A percentile compares a stretch with the other conserved stretches of the same genome.
Conservation (phyloP, 2,329 filamentous ascomycete genomes). For the Aureobasidium sp. region DNA sequence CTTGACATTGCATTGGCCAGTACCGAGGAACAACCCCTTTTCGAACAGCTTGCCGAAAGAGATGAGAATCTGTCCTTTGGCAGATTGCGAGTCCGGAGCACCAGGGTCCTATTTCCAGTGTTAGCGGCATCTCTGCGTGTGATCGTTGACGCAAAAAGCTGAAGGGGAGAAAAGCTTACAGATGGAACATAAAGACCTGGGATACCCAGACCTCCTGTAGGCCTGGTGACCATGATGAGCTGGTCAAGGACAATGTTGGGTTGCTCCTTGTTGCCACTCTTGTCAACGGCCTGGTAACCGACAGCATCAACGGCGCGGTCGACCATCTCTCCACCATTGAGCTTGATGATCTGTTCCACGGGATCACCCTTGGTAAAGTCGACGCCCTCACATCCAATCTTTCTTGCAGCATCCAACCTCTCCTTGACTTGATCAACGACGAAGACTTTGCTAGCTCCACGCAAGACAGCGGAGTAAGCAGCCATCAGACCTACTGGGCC, state of each 20-base stretch:
- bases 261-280: slow-evolving; percentile 48
- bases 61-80: slow-evolving; percentile 55
- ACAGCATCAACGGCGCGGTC: slow-evolving; percentile 58
- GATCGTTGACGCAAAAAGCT: neutral
- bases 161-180: neutral
- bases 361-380: slow-evolving; percentile 52
- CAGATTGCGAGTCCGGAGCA: slow-evolving; percentile 50
- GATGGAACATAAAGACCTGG: slow-evolving; percentile 42
- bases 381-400: slow-evolving; percentile 53
- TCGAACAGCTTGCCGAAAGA: slow-evolving; percentile 62
- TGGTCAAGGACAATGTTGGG: slow-evolving; percentile 56
- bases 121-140: neutral
- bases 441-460: slow-evolving; percentile 53
- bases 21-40: slow-evolving; percentile 52
- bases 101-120: slow-evolving; percentile 42
- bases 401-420: slow-evolving; percentile 48
- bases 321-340: slow-evolving; percentile 49
- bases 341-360: slow-evolving; percentile 51
- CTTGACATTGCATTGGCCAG: slow-evolving; percentile 61
- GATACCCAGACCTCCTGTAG: slow-evolving; percentile 54
- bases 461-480: slow-evolving; percentile 52
- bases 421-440: slow-evolving; percentile 56
- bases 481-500: slow-evolving; percentile 57
- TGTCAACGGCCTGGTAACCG: slow-evolving; percentile 53
- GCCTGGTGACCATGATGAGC: slow-evolving; percentile 52